Evolutionary conservation across 192 early-diverging fungal genomes (phyloP), one percentile per base, ranked within the genome.

Genomic region (Coemansia sp.): DNA sequence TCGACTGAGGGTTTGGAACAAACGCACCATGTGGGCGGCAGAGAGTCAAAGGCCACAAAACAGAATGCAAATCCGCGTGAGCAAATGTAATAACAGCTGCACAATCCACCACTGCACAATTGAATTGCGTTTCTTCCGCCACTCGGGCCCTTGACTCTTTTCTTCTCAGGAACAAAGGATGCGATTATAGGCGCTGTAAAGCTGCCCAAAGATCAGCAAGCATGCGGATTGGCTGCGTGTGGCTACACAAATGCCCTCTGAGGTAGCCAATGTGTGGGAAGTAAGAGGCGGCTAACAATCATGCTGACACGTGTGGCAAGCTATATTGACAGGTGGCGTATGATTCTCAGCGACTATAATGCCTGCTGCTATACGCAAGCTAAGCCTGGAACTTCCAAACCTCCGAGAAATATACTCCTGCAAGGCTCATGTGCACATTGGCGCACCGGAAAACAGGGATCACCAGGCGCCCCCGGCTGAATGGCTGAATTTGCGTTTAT

Each of bases 291-390:
- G 55, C 55, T 47, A 31, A 11, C 18, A 16, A 57, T 57, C 43
- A 35, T 20, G 55, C 33, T 47, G 45, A 47, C 55, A 47, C 55
- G 44, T 57, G 55, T 37, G 20, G 28, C 39, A n/a, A n/a, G 23
- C 43, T 37, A 47, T 46, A 36, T 50, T 50, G 48, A 50, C 48
- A 50, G 36, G 44, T 45, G 54, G 54, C 43, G 54, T 42, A 42
- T 35, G 33, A 35, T 35, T 35, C 33, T 26, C 33, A 35, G 10
- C 7, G 33, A 9, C 33, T 6, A 6, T 35, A 35, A 35, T 35
- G 33, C 7, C 33, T 35, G 33, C 33, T 35, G 10, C 33, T 35
- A 26, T 26, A 35, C 33, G 33, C 33, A 35, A 35, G 6, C 33
- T 35, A 35, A 35, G 33, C 33, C 33, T 35, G 11, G 44, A 46